Conservation (phyloP, 495 filamentous ascomycete genomes). For the Hypoxylon subgilvum region DNA sequence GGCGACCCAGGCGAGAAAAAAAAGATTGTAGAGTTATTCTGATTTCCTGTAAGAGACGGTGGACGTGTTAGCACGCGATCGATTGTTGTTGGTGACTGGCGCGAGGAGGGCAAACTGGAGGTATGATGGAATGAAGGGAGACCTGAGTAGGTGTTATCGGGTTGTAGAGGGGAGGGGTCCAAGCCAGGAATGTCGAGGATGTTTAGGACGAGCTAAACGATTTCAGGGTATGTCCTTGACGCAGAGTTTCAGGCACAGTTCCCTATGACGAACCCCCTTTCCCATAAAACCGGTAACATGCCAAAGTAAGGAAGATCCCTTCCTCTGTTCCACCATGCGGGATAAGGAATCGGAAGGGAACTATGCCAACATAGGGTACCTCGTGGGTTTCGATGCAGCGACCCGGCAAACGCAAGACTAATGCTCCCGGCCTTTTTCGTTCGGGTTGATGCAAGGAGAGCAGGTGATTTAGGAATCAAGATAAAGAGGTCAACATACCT, state of each 20-base stretch:
- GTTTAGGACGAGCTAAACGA: conserved; percentile 30
- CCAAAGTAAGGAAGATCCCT: conserved; percentile 33
- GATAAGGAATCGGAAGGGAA: conserved; percentile 32
- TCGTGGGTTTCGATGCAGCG: conserved; percentile 40
- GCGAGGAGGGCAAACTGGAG: conserved; percentile 16
- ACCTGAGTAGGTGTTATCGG: conserved; percentile 18
- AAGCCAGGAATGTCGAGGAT: conserved; percentile 36
- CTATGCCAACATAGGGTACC: conserved; percentile 41
- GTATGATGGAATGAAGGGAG: conserved; percentile 45
- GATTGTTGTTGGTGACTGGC: conserved; percentile 32
- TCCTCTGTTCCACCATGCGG: conserved; percentile 28
- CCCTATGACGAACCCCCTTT: conserved; percentile 69
- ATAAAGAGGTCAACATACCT: no score
- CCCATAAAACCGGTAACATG: conserved; percentile 37
- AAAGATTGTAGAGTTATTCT: conserved; percentile 10
- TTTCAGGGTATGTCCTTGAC: conserved; percentile 61
- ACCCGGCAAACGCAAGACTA: conserved; percentile 36
- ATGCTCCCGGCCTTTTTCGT: conserved; percentile 26
- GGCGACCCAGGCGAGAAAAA: neutral
- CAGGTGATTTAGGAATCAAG: no score
- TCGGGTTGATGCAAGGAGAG: neutral
- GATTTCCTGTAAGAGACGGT: conserved; percentile 12
- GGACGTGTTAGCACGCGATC: conserved; percentile 22
- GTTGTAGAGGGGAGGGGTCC: conserved; percentile 23
- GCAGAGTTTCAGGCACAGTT: conserved; percentile 78